These are phyloP conservation scores for Auxenochlorella pyrenoidosa DNA, from an alignment of 139 green algal genomes.

Conservation along the genomic window DNA sequence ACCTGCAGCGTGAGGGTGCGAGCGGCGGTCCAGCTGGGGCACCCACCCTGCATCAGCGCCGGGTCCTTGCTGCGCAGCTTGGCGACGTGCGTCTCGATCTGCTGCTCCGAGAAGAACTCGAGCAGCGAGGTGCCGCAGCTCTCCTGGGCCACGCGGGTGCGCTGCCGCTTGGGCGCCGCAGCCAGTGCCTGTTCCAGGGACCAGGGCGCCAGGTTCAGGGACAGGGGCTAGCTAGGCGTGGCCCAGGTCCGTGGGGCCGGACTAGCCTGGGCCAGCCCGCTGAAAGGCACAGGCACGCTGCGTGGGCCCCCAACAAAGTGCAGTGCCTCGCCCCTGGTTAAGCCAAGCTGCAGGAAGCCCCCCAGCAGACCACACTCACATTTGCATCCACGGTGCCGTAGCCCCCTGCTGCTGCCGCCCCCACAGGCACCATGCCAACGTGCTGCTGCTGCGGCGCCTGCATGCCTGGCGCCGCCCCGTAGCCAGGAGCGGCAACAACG, in stretches of 20 bases:
- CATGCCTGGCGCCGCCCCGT: neutral
- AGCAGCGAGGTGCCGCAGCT: conserved; percentile 88
- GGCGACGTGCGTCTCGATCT: conserved; percentile 85
- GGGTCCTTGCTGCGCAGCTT: conserved; percentile 40
- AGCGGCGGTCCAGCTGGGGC: too few species aligned
- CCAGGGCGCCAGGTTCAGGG: too few species aligned
- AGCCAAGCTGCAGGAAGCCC: neutral
- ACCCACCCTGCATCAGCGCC: conserved; percentile 30
- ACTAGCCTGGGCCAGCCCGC: too few species aligned
- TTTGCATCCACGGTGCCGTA: neutral
- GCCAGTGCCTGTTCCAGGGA: neutral
- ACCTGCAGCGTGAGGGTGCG: too few species aligned
- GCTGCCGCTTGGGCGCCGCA: conserved; percentile 42
- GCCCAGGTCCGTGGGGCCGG: too few species aligned
- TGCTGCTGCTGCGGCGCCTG: conserved; percentile 13
- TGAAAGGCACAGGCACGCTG: too few species aligned
- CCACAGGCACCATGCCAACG: neutral
- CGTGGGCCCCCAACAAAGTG: too few species aligned
- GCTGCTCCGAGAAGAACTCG: conserved; percentile 85
- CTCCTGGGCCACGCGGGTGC: conserved; percentile 19
- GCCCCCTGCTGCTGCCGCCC: neutral
- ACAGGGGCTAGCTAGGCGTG: too few species aligned
- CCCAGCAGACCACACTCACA: neutral
- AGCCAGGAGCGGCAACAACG: neutral
- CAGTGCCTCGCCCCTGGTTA: neutral